Evolutionary conservation across 2,329 filamentous ascomycete genomes (phyloP).

Genomic region (Phialophora chinensis): DNA sequence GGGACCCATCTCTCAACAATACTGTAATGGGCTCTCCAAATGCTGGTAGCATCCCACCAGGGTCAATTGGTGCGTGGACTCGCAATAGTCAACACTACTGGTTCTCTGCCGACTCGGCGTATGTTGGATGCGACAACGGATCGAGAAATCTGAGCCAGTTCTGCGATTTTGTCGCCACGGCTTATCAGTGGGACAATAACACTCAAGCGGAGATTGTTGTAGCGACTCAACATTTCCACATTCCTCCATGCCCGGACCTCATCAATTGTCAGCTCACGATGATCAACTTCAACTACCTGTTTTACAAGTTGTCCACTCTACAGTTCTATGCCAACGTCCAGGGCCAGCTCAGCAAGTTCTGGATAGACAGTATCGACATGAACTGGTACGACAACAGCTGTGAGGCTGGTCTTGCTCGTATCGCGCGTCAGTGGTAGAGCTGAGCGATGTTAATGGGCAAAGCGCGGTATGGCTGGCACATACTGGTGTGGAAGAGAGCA

Average conservation of each 20-base stretch:
- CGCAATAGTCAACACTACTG: slow-evolving; percentile 55
- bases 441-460: neutral
- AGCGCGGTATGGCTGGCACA: neutral
- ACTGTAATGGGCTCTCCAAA: slow-evolving; percentile 45
- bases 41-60: slow-evolving; percentile 45
- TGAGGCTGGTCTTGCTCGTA: slow-evolving; percentile 47
- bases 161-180: slow-evolving; percentile 51
- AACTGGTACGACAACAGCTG: slow-evolving; percentile 59
- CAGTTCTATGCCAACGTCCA: slow-evolving; percentile 55
- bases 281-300: slow-evolving; percentile 51
- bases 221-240: slow-evolving; percentile 48
- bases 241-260: slow-evolving; percentile 50
- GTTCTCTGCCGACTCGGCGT: slow-evolving; percentile 57
- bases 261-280: slow-evolving; percentile 51
- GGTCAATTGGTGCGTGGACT: slow-evolving; percentile 55
- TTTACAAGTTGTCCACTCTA: slow-evolving; percentile 54
- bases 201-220: slow-evolving; percentile 44
- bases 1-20: slow-evolving; percentile 53
- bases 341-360: slow-evolving; percentile 51
- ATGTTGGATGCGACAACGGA: slow-evolving; percentile 56
- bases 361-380: slow-evolving; percentile 55
- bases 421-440: slow-evolving; percentile 4
- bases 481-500: neutral
- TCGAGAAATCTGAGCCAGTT: slow-evolving; percentile 46
- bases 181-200: slow-evolving; percentile 50